Evolutionary conservation across 2,329 filamentous ascomycete genomes (phyloP), one percentile per base, ranked within the genome.

Genomic region (Gaeumannomyces tritici): DNA sequence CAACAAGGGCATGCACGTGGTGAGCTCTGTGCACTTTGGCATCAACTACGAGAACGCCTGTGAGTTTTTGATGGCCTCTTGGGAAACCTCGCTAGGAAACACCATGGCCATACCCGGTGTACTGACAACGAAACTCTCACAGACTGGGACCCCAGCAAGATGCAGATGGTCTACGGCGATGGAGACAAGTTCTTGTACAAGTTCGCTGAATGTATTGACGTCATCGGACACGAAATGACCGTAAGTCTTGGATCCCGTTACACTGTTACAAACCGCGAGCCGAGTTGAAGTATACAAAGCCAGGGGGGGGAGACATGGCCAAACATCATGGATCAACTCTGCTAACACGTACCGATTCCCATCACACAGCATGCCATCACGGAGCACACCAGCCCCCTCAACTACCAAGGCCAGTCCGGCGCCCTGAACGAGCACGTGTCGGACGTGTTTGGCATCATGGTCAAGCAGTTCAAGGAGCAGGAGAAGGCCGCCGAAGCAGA

Each of bases 351-450:
- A 21, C 18, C 42, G 9, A 11, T 57, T 18, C 15, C 35, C 21
- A 57, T 55, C 13, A 58, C 58, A n/a, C 56, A 71, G 51, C 83
- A 85, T 66, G 82, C 80, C 31, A 74, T 85, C 26, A 81, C 78
- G 0, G 76, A 83, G 65, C 73, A 80, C 67, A 80, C 78, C 3
- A 76, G 76, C 13, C 76, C 77, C 1, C 75, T 85, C 11, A 71
- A 78, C 60, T 85, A 85, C 67, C 66, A 70, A n/a, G 77, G 74
- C 51, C 79, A 85, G 68, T 72, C 78, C 18, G 83, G 83, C 24
- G 82, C 82, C 18, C 73, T 85, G 54, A 85, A 85, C 64, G 83
- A 85, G 70, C 80, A 82, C 65, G 66, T 84, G 35, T 80, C 82
- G 0, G 83, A 85, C 65, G 79, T 80, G 1, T 84, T 84, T 66